Conservation (phyloP, 306 rosid genomes). For the Prunus davidiana region DNA sequence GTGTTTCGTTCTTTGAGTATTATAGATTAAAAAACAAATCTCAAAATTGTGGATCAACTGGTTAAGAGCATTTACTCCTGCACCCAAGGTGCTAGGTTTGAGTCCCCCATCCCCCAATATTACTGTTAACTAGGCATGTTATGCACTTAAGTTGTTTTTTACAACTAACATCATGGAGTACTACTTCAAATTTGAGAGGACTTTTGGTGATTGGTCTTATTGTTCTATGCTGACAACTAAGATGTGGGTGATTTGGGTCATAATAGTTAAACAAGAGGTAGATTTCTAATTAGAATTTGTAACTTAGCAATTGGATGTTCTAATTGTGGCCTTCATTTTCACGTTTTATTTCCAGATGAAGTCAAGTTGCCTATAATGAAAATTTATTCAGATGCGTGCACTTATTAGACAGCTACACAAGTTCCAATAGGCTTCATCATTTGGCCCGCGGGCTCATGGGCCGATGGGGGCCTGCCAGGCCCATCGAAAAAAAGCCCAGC, state of each 20-base stretch:
- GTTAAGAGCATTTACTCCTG: too few species aligned
- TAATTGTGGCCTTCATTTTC: neutral
- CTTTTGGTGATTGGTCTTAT: neutral
- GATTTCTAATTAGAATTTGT: neutral
- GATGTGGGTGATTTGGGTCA: neutral
- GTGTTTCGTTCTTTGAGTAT: too few species aligned
- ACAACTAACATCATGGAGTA: neutral
- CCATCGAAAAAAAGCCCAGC: too few species aligned
- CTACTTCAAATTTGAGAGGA: neutral
- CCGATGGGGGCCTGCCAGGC: too few species aligned
- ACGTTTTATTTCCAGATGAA: neutral
- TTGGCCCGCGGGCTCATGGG: too few species aligned
- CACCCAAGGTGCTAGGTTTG: too few species aligned
- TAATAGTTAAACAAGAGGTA: neutral
- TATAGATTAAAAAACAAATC: too few species aligned
- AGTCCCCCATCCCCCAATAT: too few species aligned
- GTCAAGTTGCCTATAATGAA: neutral
- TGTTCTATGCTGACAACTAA: neutral
- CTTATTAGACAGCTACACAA: neutral
- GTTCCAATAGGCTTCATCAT: neutral
- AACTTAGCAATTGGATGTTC: neutral
- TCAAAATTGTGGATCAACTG: too few species aligned
- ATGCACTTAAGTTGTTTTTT: too few species aligned
- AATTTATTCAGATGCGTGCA: neutral
- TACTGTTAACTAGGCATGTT: too few species aligned